Percentiles rank a stretch among this genome's conserved stretches.
These are phyloP conservation scores for Corynascus novoguineensis DNA, from an alignment of 495 filamentous ascomycete genomes.

Conservation along the genomic window DNA sequence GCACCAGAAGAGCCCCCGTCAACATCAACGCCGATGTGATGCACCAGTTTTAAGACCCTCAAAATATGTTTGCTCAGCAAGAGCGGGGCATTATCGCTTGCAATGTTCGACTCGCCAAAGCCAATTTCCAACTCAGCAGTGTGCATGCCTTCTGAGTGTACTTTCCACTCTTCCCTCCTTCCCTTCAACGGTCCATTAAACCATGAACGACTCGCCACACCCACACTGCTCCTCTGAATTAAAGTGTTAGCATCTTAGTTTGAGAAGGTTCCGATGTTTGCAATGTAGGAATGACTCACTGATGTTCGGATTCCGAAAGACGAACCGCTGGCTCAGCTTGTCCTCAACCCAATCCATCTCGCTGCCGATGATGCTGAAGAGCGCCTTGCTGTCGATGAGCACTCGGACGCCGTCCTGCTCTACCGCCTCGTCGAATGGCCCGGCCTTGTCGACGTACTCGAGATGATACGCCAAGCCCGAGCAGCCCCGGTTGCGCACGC, in stretches of 20 bases:
- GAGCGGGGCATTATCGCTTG: background rate
- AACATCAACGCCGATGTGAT: no score
- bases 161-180: background rate
- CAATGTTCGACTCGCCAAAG: no score
- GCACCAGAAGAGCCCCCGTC: no score
- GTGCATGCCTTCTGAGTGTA: no score
- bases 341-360: constrained; percentile 99
- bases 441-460: constrained; percentile 89
- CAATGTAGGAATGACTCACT: constrained; percentile 61
- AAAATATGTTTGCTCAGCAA: no score
- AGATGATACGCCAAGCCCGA: constrained; percentile 93
- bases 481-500: constrained; percentile 92
- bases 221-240: constrained; percentile 87
- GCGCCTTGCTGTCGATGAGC: constrained; percentile 89
- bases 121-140: no score
- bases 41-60: no score
- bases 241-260: constrained; percentile 35
- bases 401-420: constrained; percentile 96
- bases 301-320: constrained; percentile 96
- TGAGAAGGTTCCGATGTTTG: background rate
- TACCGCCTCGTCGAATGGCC: constrained; percentile 81
- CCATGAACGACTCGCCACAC: constrained; percentile 96
- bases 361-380: constrained; percentile 96
- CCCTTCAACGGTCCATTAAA: constrained; percentile 35
- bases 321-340: constrained; percentile 80